Conservation (phyloP, 2,329 filamentous ascomycete genomes). For the Chlorencoelia australis region DNA sequence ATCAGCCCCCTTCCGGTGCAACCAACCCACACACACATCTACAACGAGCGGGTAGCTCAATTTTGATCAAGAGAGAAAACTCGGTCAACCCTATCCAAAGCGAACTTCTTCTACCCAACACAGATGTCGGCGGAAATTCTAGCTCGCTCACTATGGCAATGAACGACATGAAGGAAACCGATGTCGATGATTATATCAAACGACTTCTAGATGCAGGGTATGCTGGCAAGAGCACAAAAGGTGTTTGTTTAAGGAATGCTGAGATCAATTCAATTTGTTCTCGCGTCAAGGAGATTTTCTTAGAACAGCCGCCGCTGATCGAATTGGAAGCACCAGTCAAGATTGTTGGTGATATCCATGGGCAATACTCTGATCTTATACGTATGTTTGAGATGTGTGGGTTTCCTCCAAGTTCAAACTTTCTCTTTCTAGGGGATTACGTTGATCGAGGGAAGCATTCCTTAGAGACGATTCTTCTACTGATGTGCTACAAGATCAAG, state of each 20-base stretch:
- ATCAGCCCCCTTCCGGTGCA: constrained; percentile 66
- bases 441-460: constrained; percentile 95
- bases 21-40: constrained; percentile 46
- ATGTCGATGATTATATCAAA: constrained; percentile 95
- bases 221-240: constrained; percentile 93
- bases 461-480: constrained; percentile 82
- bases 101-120: constrained; percentile 30
- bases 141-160: constrained; percentile 60
- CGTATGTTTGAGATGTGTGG: constrained; percentile 98
- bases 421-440: constrained; percentile 90
- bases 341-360: constrained; percentile 94
- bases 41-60: constrained; percentile 75
- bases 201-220: constrained; percentile 90
- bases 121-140: constrained; percentile 34
- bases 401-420: constrained; percentile 86
- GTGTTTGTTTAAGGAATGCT: constrained; percentile 92
- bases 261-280: constrained; percentile 92
- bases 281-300: constrained; percentile 76
- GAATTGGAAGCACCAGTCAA: constrained; percentile 94
- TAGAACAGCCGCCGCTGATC: constrained; percentile 83
- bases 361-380: constrained; percentile 92
- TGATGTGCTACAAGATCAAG: constrained; percentile 95
- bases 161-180: constrained; percentile 81
- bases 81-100: constrained; percentile 54
- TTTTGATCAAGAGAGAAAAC: constrained; percentile 66